Percentiles rank a stretch among this genome's conserved stretches.
These are phyloP conservation scores for Aquilaria agallochum DNA, from an alignment of 441 rosid species.

Conservation along the genomic window DNA sequence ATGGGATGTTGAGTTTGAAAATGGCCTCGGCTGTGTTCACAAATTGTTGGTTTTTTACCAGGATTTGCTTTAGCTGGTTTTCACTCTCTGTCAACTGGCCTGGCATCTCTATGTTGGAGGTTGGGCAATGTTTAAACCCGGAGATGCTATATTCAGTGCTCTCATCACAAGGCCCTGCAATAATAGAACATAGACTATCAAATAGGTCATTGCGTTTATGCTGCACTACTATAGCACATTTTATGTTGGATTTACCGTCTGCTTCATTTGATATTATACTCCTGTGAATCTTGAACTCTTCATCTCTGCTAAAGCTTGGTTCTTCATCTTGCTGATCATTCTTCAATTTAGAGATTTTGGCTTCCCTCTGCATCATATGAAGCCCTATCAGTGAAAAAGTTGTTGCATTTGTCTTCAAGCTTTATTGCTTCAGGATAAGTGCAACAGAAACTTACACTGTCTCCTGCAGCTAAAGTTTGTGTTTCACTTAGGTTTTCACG, in stretches of 20 bases:
- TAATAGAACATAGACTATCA: constrained; percentile 9
- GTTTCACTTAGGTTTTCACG: constrained; percentile 23
- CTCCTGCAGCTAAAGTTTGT: constrained; percentile 25
- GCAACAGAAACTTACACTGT: constrained; percentile 40
- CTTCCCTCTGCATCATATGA: constrained; percentile 29
- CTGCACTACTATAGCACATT: background rate
- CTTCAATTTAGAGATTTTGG: constrained; percentile 11
- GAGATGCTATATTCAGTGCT: constrained; percentile 8
- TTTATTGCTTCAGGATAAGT: constrained; percentile 13
- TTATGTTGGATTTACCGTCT: constrained; percentile 31
- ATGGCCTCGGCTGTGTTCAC: constrained; percentile 71
- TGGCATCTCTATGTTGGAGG: constrained; percentile 16
- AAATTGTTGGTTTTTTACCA: constrained; percentile 58
- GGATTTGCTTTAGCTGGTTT: constrained; percentile 55
- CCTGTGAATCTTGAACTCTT: constrained; percentile 18
- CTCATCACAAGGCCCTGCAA: constrained; percentile 35
- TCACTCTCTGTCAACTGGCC: constrained; percentile 57
- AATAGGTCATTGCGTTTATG: background rate
- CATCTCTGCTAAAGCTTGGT: constrained; percentile 14
- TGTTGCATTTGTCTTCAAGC: constrained; percentile 5
- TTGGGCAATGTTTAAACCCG: constrained; percentile 18
- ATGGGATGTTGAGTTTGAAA: constrained; percentile 65
- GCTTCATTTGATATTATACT: constrained; percentile 6
- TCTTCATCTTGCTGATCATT: constrained; percentile 31
- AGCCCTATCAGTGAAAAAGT: background rate